Conservation (phyloP, 805 yeast genomes). For the Lachancea meyersii region DNA sequence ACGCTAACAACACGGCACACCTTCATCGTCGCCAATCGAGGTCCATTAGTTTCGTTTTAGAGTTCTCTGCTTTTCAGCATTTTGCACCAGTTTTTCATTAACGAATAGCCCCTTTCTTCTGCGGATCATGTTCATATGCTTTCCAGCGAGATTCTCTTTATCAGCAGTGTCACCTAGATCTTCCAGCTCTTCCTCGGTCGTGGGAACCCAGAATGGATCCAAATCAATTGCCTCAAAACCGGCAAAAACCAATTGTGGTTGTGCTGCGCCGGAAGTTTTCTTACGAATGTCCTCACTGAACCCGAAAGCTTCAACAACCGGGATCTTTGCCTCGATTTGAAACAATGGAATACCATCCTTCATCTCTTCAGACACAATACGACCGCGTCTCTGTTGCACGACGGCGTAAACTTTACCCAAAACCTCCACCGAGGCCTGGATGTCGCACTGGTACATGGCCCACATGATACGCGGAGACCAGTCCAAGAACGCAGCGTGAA, state of each 20-base stretch:
- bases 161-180: conserved; percentile 91
- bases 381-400: conserved; percentile 81
- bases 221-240: conserved; percentile 83
- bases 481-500: conserved; percentile 62
- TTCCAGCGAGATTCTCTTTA: conserved; percentile 82
- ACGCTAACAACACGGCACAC: background rate
- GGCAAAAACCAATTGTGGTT: conserved; percentile 86
- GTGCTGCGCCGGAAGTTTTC: conserved; percentile 93
- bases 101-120: conserved; percentile 83
- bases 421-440: conserved; percentile 91
- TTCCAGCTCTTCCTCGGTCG: conserved; percentile 92
- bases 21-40: background rate
- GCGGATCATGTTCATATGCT: conserved; percentile 76
- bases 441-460: conserved; percentile 91
- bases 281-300: conserved; percentile 92
- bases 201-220: conserved; percentile 99
- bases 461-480: conserved; percentile 88
- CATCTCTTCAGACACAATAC: conserved; percentile 85
- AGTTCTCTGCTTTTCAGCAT: conserved; percentile 92
- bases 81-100: conserved; percentile 82
- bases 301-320: conserved; percentile 95
- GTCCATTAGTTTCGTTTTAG: conserved; percentile 54
- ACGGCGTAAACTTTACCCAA: conserved; percentile 94
- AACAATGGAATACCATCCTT: conserved; percentile 98
- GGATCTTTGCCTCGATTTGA: conserved; percentile 75